Conservation (phyloP, 2,329 filamentous ascomycete species). For the Domatiomyces catenatus region DNA sequence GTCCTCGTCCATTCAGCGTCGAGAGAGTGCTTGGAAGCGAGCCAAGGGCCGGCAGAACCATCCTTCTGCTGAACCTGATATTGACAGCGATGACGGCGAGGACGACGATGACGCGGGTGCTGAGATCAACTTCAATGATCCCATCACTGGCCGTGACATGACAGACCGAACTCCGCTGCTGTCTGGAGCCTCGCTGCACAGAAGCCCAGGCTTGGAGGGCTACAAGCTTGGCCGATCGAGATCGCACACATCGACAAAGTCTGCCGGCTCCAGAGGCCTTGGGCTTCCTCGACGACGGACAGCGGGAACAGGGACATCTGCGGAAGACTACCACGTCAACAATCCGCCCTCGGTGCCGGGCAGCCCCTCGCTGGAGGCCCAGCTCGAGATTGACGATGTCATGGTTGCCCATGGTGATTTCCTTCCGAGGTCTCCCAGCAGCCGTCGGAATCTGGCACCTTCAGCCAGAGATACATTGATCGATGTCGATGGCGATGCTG, state of each 20-base stretch:
- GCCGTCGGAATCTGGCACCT: constrained; percentile 20
- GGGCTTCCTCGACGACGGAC: neutral
- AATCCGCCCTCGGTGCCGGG: constrained; percentile 49
- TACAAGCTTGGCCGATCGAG: constrained; percentile 13
- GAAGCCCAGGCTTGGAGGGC: constrained; percentile 7
- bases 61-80: neutral
- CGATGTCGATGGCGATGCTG: constrained; percentile 24
- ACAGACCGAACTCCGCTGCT: constrained; percentile 44
- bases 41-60: neutral
- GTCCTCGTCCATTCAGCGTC: constrained; percentile 3
- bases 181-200: constrained; percentile 18
- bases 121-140: neutral
- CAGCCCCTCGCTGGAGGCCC: constrained; percentile 39
- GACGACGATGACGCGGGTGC: neutral
- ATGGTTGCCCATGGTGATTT: constrained; percentile 30
- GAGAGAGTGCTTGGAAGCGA: constrained; percentile 1
- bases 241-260: constrained; percentile 13
- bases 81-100: neutral
- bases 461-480: constrained; percentile 28
- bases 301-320: neutral
- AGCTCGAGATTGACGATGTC: constrained; percentile 40
- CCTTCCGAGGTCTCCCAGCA: constrained; percentile 23
- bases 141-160: constrained; percentile 6
- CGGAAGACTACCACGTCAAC: constrained; percentile 43
- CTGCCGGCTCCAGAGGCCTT: constrained; percentile 4